Conservation (phyloP, 495 filamentous ascomycete genomes). For the Hypoxylon cercidicola region DNA sequence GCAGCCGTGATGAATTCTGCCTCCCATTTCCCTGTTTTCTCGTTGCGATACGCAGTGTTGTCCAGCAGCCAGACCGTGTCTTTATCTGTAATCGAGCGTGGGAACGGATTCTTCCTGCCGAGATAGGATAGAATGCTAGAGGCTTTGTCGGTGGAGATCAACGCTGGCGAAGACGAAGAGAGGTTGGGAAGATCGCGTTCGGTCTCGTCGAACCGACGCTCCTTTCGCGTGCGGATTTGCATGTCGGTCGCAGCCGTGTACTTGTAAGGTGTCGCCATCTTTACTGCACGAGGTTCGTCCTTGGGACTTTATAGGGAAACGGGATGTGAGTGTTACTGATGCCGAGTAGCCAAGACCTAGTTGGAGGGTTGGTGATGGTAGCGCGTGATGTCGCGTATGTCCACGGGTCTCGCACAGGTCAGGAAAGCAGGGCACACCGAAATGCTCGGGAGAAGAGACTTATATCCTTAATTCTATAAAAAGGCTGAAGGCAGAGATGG, state of each 20-base stretch:
- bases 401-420: slow-evolving; percentile 6
- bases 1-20: slow-evolving; percentile 84
- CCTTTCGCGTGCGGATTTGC: slow-evolving; percentile 53
- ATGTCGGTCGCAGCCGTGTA: slow-evolving; percentile 41
- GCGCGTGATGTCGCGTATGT: slow-evolving; percentile 34
- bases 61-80: slow-evolving; percentile 90
- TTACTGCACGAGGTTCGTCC: background rate
- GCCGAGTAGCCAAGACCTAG: slow-evolving; percentile 2
- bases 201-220: slow-evolving; percentile 54
- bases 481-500: background rate
- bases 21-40: slow-evolving; percentile 66
- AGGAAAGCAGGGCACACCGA: slow-evolving; percentile 9
- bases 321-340: background rate
- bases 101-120: slow-evolving; percentile 56
- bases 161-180: slow-evolving; percentile 30
- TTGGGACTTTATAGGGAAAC: slow-evolving; percentile 8
- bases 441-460: slow-evolving; percentile 12
- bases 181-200: slow-evolving; percentile 53
- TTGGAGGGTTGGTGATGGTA: slow-evolving; percentile 26
- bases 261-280: slow-evolving; percentile 33
- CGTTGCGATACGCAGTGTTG: slow-evolving; percentile 79
- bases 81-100: slow-evolving; percentile 48
- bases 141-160: slow-evolving; percentile 40
- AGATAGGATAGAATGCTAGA: slow-evolving; percentile 57
- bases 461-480: slow-evolving; percentile 24